A percentile compares a stretch with the other conserved stretches of the same genome.
phyloP scores from a whole-genome alignment of 768 basidiomycete species.

The Coprinopsis marcescibilis region DNA sequence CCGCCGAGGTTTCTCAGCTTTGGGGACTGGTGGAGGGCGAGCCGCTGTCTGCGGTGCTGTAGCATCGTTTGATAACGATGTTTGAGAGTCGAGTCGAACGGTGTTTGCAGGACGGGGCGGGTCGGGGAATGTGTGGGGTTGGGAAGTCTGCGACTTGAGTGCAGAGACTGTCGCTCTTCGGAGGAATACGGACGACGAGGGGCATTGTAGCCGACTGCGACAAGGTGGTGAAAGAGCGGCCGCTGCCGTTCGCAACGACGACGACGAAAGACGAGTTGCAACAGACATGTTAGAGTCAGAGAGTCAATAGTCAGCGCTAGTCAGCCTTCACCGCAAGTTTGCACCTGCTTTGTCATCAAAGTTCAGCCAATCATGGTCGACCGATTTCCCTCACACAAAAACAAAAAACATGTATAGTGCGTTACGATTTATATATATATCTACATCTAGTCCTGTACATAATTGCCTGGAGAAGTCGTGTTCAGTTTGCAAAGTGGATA shows the following conservation, averaged over 20 bases:
- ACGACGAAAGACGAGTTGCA: conserved; percentile 13
- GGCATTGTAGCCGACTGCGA: conserved; percentile 27
- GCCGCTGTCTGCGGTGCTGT: conserved; percentile 69
- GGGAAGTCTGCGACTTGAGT: conserved; percentile 32
- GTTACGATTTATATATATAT: conserved; percentile 6
- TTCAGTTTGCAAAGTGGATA: conserved; percentile 8
- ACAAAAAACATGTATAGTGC: not conserved
- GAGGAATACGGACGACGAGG: conserved; percentile 28
- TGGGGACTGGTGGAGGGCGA: conserved; percentile 65
- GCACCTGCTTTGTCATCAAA: conserved; percentile 5
- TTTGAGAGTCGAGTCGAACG: conserved; percentile 10
- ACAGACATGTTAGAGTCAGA: conserved; percentile 10
- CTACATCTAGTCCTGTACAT: conserved; percentile 50
- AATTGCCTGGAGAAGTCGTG: conserved; percentile 43
- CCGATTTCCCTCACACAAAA: conserved; percentile 18
- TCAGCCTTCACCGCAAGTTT: no score
- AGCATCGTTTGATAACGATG: conserved; percentile 44
- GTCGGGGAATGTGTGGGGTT: conserved; percentile 28
- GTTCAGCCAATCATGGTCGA: conserved; percentile 23
- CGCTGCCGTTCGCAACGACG: conserved; percentile 12
- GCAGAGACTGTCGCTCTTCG: conserved; percentile 69
- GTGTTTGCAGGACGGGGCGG: conserved; percentile 27
- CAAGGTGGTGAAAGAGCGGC: conserved; percentile 24
- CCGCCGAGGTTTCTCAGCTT: conserved; percentile 56
- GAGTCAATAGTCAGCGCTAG: no score